These are phyloP conservation scores for Pythium vanterpoolii DNA, from an alignment of 352 stramenopile species.

Conservation along the genomic window DNA sequence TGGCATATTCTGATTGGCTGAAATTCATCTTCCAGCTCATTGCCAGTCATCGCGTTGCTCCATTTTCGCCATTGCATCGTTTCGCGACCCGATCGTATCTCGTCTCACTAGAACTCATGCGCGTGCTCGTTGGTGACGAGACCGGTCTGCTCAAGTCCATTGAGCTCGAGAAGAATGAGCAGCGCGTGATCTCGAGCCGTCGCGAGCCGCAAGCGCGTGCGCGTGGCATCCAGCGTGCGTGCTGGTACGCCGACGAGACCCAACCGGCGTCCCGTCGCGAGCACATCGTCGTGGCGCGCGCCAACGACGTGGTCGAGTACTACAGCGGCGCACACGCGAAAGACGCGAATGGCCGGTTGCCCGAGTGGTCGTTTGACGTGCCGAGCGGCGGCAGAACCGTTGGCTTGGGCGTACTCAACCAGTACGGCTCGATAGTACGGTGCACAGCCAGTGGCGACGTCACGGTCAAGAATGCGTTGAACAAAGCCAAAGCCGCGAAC, in stretches of 20 bases:
- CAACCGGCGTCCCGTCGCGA: slow-evolving; percentile 30
- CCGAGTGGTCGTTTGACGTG: slow-evolving; percentile 45
- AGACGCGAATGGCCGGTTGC: slow-evolving; percentile 25
- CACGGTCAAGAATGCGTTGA: slow-evolving; percentile 44
- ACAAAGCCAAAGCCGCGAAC: slow-evolving; percentile 32
- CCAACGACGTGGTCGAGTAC: slow-evolving; percentile 61
- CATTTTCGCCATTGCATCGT: slow-evolving; percentile 1
- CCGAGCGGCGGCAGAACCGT: slow-evolving; percentile 27
- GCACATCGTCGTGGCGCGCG: slow-evolving; percentile 58
- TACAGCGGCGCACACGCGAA: slow-evolving; percentile 48
- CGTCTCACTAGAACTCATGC: slow-evolving; percentile 50
- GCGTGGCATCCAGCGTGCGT: slow-evolving; percentile 48
- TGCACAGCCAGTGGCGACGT: slow-evolving; percentile 59
- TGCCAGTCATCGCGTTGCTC: slow-evolving; percentile 21
- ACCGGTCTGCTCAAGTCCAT: slow-evolving; percentile 82
- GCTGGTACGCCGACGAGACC: slow-evolving; percentile 58
- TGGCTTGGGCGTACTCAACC: slow-evolving; percentile 51
- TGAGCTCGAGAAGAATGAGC: slow-evolving; percentile 67
- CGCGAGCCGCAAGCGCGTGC: slow-evolving; percentile 42
- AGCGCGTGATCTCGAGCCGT: slow-evolving; percentile 50
- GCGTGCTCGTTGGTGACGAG: slow-evolving; percentile 77
- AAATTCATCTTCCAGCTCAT: slow-evolving; percentile 9
- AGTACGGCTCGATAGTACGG: slow-evolving; percentile 67
- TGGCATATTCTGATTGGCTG: slow-evolving; percentile 4
- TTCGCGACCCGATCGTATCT: slow-evolving; percentile 7